A percentile compares a stretch with the other conserved stretches of the same genome.
phyloP scores from a whole-genome alignment of 768 basidiomycete species.

The Agrocybe praecox region DNA sequence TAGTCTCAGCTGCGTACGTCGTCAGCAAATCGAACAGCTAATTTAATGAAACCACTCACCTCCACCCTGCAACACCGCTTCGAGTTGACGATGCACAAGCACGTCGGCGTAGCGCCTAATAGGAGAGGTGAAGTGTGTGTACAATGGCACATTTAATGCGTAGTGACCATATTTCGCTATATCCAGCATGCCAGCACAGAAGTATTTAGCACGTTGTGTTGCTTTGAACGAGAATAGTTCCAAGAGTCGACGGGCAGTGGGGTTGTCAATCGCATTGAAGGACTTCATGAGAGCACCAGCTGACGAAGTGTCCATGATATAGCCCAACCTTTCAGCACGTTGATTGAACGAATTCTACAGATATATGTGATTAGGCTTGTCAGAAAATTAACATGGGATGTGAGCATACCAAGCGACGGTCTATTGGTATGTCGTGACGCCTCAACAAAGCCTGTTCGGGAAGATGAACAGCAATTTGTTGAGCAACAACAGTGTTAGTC shows the following conservation, averaged over 20 bases:
- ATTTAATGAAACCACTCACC: slow-evolving; percentile 39
- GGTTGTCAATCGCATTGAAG: slow-evolving; percentile 73
- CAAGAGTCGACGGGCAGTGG: slow-evolving; percentile 75
- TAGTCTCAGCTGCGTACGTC: slow-evolving; percentile 59
- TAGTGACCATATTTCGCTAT: slow-evolving; percentile 98
- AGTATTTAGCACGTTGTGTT: slow-evolving; percentile 96
- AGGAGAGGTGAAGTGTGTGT: slow-evolving; percentile 92
- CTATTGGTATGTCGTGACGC: slow-evolving; percentile 91
- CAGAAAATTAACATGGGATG: background rate
- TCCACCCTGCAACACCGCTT: slow-evolving; percentile 78
- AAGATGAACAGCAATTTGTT: slow-evolving; percentile 90
- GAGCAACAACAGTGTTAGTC: slow-evolving; percentile 87
- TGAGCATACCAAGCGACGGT: slow-evolving; percentile 77
- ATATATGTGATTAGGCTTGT: slow-evolving; percentile 7
- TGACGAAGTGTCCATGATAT: slow-evolving; percentile 78
- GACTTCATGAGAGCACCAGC: slow-evolving; percentile 85
- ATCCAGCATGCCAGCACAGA: slow-evolving; percentile 99
- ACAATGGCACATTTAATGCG: slow-evolving; percentile 86
- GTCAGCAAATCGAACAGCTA: slow-evolving; percentile 6
- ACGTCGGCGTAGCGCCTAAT: slow-evolving; percentile 94
- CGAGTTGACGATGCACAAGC: slow-evolving; percentile 94
- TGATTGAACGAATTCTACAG: slow-evolving; percentile 72
- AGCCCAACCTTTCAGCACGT: slow-evolving; percentile 83
- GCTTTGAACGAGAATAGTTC: slow-evolving; percentile 87
- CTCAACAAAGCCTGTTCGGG: slow-evolving; percentile 97